Percentiles rank a stretch among this genome's conserved stretches.
Evolutionary conservation across 495 filamentous ascomycete genomes (phyloP).

Genomic region (Terfezia claveryi): DNA sequence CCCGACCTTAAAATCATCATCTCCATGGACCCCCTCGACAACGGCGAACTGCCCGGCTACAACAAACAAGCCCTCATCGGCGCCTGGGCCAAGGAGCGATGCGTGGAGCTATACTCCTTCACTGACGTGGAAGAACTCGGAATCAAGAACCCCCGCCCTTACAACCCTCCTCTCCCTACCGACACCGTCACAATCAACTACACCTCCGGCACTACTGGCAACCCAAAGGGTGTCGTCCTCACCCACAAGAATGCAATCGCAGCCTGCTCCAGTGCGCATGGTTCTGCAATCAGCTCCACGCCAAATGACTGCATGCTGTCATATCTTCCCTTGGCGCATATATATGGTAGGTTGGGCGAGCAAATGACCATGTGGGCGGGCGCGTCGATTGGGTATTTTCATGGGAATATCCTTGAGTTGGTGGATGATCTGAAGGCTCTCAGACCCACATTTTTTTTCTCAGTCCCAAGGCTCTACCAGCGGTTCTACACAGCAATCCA

Average conservation of each 20-base stretch:
- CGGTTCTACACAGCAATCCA: constrained; percentile 69
- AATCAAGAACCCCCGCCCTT: constrained; percentile 37
- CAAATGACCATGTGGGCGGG: constrained; percentile 53
- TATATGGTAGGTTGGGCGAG: constrained; percentile 69
- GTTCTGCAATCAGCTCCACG: constrained; percentile 26
- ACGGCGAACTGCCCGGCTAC: constrained; percentile 51
- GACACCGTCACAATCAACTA: constrained; percentile 93
- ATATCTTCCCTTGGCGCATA: constrained; percentile 87
- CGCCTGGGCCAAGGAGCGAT: constrained; percentile 45
- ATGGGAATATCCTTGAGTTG: constrained; percentile 68
- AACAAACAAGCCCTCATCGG: constrained; percentile 62
- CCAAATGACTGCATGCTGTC: constrained; percentile 45
- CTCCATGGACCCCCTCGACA: constrained; percentile 65
- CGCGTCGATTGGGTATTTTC: constrained; percentile 74
- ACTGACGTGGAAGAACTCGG: constrained; percentile 60
- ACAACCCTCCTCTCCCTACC: constrained; percentile 45
- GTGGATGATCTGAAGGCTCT: constrained; percentile 82
- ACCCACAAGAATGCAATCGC: constrained; percentile 65
- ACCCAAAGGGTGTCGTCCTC: constrained; percentile 80
- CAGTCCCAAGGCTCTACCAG: constrained; percentile 81
- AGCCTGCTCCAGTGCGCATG: constrained; percentile 37
- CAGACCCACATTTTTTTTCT: constrained; percentile 61
- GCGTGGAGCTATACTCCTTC: constrained; percentile 56
- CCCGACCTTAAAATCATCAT: constrained; percentile 77
- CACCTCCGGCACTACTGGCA: constrained; percentile 85